Evolutionary conservation across 768 basidiomycete genomes (phyloP).

Genomic region (Lactifluus echinatus): DNA sequence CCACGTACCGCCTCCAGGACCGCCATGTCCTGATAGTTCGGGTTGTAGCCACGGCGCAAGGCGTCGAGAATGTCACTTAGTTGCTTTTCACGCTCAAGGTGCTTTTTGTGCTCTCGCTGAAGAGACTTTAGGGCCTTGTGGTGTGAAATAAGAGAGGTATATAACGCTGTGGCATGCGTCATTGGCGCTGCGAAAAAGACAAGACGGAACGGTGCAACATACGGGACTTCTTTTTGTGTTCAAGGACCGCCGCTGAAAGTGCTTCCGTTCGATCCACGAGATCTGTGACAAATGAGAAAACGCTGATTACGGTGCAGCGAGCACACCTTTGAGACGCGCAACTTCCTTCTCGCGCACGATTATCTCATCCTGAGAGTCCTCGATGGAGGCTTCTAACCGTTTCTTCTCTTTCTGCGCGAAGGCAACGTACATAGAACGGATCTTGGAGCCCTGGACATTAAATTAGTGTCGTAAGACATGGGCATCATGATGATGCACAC

Average conservation of each 20-base stretch:
- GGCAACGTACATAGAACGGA: slow-evolving; percentile 78
- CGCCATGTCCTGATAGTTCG: slow-evolving; percentile 99
- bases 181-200: background rate
- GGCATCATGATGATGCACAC: slow-evolving; percentile 33
- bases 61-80: slow-evolving; percentile 78
- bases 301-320: background rate
- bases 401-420: slow-evolving; percentile 87
- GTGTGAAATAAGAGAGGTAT: slow-evolving; percentile 63
- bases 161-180: slow-evolving; percentile 53
- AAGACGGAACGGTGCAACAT: slow-evolving; percentile 26
- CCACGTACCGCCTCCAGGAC: slow-evolving; percentile 94
- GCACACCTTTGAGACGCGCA: slow-evolving; percentile 57
- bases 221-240: slow-evolving; percentile 85
- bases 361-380: slow-evolving; percentile 50
- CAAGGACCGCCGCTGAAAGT: slow-evolving; percentile 68
- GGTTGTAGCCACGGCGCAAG: slow-evolving; percentile 84
- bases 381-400: slow-evolving; percentile 59
- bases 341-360: slow-evolving; percentile 59
- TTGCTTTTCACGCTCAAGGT: slow-evolving; percentile 64
- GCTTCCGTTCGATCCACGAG: slow-evolving; percentile 72
- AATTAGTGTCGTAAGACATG: background rate
- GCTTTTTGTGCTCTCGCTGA: slow-evolving; percentile 58
- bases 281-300: slow-evolving; percentile 38
- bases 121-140: slow-evolving; percentile 70
- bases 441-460: slow-evolving; percentile 69